phyloP scores from a whole-genome alignment of 2,329 filamentous ascomycete species.

The Hypoxylon sp. region DNA sequence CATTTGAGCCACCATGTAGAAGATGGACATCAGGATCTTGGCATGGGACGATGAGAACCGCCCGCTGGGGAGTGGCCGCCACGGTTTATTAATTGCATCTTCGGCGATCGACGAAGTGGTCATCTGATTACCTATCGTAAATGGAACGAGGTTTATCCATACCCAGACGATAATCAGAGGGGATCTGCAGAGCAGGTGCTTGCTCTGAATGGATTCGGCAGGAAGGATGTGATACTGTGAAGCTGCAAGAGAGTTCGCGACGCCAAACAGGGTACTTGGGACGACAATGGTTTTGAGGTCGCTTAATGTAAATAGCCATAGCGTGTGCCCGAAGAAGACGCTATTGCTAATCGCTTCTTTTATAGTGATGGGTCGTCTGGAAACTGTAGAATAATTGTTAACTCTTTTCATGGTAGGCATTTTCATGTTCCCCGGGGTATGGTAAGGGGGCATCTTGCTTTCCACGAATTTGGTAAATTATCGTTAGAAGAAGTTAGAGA shows the following conservation, averaged over 20 bases:
- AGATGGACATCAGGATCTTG: slow-evolving; percentile 8
- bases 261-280: neutral
- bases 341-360: neutral
- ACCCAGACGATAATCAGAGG: neutral
- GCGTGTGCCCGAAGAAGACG: neutral
- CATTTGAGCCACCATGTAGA: slow-evolving; percentile 12
- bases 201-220: neutral
- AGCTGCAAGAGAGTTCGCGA: neutral
- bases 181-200: neutral
- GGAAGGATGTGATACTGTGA: neutral
- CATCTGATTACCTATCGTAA: slow-evolving; percentile 21
- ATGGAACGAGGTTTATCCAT: slow-evolving; percentile 1
- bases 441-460: neutral
- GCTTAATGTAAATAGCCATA: neutral
- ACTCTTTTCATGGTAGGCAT: neutral
- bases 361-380: neutral
- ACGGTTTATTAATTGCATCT: slow-evolving; percentile 27
- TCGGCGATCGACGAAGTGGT: slow-evolving; percentile 9
- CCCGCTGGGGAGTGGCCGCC: slow-evolving; percentile 17
- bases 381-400: neutral
- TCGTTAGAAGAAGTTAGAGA: neutral
- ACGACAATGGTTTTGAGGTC: neutral
- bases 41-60: slow-evolving; percentile 17
- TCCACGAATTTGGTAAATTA: neutral
- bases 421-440: neutral